Conservation (phyloP, 192 early-diverging fungal species). For the Entrophospora sp. region DNA sequence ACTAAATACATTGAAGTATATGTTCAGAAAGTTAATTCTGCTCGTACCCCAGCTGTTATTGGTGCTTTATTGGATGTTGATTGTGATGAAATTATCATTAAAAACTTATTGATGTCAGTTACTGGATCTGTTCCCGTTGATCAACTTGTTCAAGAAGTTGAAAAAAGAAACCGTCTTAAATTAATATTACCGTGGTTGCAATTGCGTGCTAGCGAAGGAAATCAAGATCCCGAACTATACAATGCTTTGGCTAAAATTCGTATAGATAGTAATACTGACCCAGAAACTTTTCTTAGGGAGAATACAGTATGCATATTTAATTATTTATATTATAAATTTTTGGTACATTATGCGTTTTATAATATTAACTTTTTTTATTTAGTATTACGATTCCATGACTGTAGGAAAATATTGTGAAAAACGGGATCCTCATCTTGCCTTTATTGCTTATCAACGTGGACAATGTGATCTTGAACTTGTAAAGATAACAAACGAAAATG, state of each 20-base stretch:
- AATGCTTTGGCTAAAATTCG: constrained; percentile 99
- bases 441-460: constrained; percentile 88
- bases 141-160: constrained; percentile 79
- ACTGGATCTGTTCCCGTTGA: constrained; percentile 76
- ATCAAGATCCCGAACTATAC: constrained; percentile 83
- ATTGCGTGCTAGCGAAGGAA: constrained; percentile 76
- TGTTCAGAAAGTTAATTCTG: constrained; percentile 97
- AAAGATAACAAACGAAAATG: constrained; percentile 94
- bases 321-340: too few relatives aligned
- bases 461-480: constrained; percentile 92
- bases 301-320: constrained; percentile 45
- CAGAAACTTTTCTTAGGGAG: constrained; percentile 88
- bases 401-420: constrained; percentile 99
- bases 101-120: constrained; percentile 81
- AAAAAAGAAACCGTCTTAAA: constrained; percentile 97
- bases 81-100: constrained; percentile 91
- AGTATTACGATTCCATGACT: constrained; percentile 81
- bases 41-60: constrained; percentile 88
- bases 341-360: too few relatives aligned
- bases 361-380: neutral
- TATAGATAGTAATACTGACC: constrained; percentile 98
- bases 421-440: constrained; percentile 94
- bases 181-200: constrained; percentile 93
- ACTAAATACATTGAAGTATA: constrained; percentile 98
- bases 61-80: constrained; percentile 97